phyloP scores from a whole-genome alignment of 768 basidiomycete genomes.

The Tylopilus subfusipes region DNA sequence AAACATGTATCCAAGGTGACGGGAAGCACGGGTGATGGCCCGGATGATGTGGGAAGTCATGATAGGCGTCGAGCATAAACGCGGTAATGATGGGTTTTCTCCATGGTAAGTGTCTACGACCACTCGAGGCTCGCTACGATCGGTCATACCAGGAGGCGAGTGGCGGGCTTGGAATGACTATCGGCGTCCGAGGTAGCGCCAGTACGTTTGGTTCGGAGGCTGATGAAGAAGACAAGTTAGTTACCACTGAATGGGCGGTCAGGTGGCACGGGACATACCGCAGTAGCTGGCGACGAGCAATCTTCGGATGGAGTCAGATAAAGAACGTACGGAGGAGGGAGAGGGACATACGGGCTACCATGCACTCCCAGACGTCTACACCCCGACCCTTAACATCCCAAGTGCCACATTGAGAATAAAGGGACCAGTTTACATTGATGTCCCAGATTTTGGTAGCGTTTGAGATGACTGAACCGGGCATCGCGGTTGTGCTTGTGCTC shows the following conservation, averaged over 20 bases:
- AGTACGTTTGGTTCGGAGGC: slow-evolving; percentile 44
- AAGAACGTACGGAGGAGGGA: not conserved
- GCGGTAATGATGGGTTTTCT: not conserved
- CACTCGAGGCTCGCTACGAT: slow-evolving; percentile 1
- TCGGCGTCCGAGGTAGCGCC: slow-evolving; percentile 48
- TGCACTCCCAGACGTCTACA: slow-evolving; percentile 76
- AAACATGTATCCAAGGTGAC: slow-evolving; percentile 7
- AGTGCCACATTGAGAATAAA: slow-evolving; percentile 65
- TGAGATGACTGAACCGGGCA: slow-evolving; percentile 42
- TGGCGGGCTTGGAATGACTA: slow-evolving; percentile 10
- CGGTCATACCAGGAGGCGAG: slow-evolving; percentile 5
- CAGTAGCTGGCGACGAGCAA: slow-evolving; percentile 53
- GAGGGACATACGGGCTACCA: slow-evolving; percentile 51
- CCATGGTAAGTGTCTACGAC: slow-evolving; percentile 1
- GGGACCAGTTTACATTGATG: slow-evolving; percentile 58
- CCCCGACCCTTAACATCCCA: slow-evolving; percentile 66
- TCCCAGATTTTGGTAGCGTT: slow-evolving; percentile 74
- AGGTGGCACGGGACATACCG: slow-evolving; percentile 22
- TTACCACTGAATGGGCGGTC: not conserved
- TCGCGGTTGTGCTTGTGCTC: slow-evolving; percentile 21
- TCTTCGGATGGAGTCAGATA: slow-evolving; percentile 39
- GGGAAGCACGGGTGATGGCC: not conserved
- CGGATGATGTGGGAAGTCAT: slow-evolving; percentile 4
- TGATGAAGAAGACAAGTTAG: slow-evolving; percentile 17
- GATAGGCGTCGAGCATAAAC: slow-evolving; percentile 4